phyloP scores from a whole-genome alignment of 1,284 basidiomycete species.

The Mrakiaceae sp. region DNA sequence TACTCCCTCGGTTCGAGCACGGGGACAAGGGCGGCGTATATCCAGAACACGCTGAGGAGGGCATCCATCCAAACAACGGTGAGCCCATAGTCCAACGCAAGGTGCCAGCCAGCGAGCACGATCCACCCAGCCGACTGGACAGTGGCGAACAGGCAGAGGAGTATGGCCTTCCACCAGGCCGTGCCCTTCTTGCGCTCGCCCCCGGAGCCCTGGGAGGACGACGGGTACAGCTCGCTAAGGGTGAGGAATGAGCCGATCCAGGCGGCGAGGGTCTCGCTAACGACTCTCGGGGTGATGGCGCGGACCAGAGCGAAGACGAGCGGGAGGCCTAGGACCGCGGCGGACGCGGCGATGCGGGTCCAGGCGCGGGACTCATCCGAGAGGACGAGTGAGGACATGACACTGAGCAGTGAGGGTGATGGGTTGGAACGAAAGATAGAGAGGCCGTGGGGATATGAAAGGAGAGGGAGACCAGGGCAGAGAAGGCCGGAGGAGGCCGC shows the following conservation, averaged over 20 bases:
- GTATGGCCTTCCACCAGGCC: not conserved
- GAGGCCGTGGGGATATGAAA: too few relatives aligned
- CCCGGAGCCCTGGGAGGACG: not conserved
- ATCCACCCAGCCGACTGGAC: not conserved
- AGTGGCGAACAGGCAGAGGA: not conserved
- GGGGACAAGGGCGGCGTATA: constrained; percentile 2
- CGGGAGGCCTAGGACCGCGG: too few relatives aligned
- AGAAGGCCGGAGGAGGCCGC: too few relatives aligned
- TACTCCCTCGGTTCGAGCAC: not conserved
- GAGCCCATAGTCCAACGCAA: not conserved
- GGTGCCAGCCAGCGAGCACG: not conserved
- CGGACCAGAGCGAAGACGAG: too few relatives aligned
- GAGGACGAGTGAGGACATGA: too few relatives aligned
- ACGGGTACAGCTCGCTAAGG: constrained; percentile 5
- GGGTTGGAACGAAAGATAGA: too few relatives aligned
- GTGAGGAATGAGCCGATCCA: constrained; percentile 5
- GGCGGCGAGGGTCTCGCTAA: too few relatives aligned
- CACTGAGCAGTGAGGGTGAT: too few relatives aligned
- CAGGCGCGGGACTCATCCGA: too few relatives aligned
- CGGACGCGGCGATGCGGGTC: too few relatives aligned
- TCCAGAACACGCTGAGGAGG: not conserved
- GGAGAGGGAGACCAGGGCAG: too few relatives aligned
- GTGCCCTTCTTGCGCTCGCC: not conserved
- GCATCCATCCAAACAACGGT: not conserved
- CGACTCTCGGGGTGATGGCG: too few relatives aligned